These are phyloP conservation scores for Tolypocladium cylindrosporum DNA, from an alignment of 2,329 filamentous ascomycete genomes.

Conservation along the genomic window DNA sequence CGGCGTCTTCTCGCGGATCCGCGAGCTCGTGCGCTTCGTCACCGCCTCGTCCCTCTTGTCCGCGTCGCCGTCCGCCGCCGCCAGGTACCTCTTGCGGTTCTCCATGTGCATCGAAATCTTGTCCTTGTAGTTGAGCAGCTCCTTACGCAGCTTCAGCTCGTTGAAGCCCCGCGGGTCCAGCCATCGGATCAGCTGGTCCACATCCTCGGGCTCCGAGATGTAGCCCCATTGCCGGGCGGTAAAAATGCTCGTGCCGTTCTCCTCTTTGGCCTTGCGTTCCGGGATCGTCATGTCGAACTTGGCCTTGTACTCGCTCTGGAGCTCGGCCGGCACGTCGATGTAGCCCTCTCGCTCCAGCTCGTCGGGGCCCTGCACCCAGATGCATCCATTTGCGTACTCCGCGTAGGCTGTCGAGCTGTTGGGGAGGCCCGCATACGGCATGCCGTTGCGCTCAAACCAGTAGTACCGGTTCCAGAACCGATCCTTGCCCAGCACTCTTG, in stretches of 20 bases:
- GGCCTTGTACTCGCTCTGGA: constrained; percentile 64
- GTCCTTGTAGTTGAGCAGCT: constrained; percentile 66
- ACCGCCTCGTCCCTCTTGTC: constrained; percentile 27
- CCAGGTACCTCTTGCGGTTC: constrained; percentile 61
- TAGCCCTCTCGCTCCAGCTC: constrained; percentile 79
- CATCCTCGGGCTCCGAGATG: constrained; percentile 67
- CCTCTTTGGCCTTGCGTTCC: constrained; percentile 77
- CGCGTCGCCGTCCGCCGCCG: constrained; percentile 25
- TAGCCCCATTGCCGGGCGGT: constrained; percentile 83
- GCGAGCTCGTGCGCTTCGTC: constrained; percentile 32
- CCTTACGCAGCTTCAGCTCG: constrained; percentile 80
- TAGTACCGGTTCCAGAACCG: constrained; percentile 98
- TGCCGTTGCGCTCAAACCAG: constrained; percentile 98
- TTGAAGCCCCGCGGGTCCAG: constrained; percentile 79
- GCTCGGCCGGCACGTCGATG: constrained; percentile 64
- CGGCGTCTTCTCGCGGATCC: constrained; percentile 35
- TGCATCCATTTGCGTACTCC: constrained; percentile 83
- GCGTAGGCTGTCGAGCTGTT: constrained; percentile 80
- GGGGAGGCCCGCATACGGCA: constrained; percentile 86
- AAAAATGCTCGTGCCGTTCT: constrained; percentile 69
- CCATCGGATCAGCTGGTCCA: constrained; percentile 78
- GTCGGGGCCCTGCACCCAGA: constrained; percentile 95
- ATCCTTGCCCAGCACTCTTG: constrained; percentile 82
- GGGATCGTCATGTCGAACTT: constrained; percentile 75
- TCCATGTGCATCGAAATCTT: constrained; percentile 73